Conservation (phyloP, 148 eudicot species). For the Hydrangea macrophylla region DNA sequence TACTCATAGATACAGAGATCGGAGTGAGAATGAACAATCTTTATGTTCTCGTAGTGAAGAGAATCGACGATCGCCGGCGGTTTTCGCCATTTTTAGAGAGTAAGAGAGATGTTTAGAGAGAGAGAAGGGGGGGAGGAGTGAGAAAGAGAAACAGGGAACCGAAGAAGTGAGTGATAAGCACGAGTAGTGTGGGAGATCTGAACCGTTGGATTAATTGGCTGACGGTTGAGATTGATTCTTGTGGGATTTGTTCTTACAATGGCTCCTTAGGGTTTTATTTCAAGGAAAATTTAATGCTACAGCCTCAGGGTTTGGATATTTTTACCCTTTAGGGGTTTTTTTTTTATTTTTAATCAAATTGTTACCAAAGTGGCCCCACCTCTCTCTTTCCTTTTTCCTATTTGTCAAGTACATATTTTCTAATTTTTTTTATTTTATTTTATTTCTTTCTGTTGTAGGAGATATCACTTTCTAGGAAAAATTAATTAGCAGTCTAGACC, state of each 20-base stretch:
- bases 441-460: too few relatives aligned
- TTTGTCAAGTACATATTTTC: too few relatives aligned
- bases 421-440: too few relatives aligned
- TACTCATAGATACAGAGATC: not conserved
- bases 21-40: not conserved
- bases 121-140: slow-evolving; percentile 9
- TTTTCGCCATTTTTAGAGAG: slow-evolving; percentile 1
- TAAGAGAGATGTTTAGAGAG: not conserved
- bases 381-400: too few relatives aligned
- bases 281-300: slow-evolving; percentile 13
- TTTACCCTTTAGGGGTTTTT: not conserved
- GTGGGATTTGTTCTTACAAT: slow-evolving; percentile 16
- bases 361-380: too few relatives aligned
- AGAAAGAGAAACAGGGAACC: not conserved
- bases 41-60: not conserved
- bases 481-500: too few relatives aligned
- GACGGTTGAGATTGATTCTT: slow-evolving; percentile 19
- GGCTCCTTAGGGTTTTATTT: slow-evolving; percentile 20
- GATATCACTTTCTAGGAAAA: too few relatives aligned
- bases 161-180: slow-evolving; percentile 16
- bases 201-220: slow-evolving; percentile 16
- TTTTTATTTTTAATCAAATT: too few relatives aligned
- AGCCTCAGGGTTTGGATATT: slow-evolving; percentile 7
- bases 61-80: slow-evolving; percentile 5
- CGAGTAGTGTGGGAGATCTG: slow-evolving; percentile 10